These are phyloP conservation scores for Pestalotiopsis sp. DNA, from an alignment of 2,329 filamentous ascomycete species.

Conservation along the genomic window DNA sequence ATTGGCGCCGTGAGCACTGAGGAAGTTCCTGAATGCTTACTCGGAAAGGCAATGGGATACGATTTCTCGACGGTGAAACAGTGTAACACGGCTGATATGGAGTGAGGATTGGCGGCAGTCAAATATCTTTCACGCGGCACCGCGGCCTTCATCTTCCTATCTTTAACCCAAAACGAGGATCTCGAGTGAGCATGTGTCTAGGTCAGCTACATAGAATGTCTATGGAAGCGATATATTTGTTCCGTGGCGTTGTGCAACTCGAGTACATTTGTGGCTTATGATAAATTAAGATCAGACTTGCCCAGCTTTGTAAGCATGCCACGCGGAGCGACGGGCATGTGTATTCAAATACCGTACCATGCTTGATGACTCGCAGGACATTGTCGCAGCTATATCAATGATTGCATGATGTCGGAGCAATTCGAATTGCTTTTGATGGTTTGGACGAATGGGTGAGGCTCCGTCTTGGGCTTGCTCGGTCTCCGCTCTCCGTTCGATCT, in stretches of 20 bases:
- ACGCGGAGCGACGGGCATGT: background rate
- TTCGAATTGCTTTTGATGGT: background rate
- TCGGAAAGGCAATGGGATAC: too few species aligned
- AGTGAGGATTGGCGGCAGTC: background rate
- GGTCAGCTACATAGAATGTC: background rate
- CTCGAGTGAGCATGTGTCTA: background rate
- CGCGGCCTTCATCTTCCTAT: background rate
- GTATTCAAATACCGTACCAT: background rate
- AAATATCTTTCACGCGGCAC: background rate
- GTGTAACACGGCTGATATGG: background rate
- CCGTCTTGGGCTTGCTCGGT: background rate
- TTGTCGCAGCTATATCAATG: background rate
- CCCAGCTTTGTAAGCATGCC: background rate
- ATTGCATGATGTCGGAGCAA: background rate
- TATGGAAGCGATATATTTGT: background rate
- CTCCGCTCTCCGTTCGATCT: background rate
- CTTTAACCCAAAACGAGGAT: background rate
- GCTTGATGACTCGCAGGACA: background rate
- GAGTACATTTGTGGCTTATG: background rate
- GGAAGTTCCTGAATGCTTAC: too few species aligned
- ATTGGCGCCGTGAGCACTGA: too few species aligned
- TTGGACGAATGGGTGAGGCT: background rate
- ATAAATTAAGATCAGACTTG: background rate
- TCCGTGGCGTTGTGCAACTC: background rate
- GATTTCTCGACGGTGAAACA: background rate